phyloP scores from a whole-genome alignment of 2,329 filamentous ascomycete species.

The Mycogone perniciosa region DNA sequence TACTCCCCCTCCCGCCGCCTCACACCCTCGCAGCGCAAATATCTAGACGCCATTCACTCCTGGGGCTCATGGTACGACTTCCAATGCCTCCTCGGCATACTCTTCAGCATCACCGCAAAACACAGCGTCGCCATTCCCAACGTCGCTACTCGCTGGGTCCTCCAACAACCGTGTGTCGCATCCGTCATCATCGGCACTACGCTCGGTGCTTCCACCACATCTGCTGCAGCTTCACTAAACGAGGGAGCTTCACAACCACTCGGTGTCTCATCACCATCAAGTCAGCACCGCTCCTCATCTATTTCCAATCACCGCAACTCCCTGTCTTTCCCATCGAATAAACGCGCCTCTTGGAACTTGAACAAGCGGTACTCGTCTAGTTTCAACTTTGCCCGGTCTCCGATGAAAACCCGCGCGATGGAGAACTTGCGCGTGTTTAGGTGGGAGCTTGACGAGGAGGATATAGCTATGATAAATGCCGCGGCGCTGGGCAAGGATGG shows the following conservation, averaged over 20 bases:
- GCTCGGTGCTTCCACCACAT: constrained; percentile 17
- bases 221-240: too few relatives aligned
- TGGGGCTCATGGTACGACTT: constrained; percentile 44
- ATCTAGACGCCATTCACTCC: constrained; percentile 24
- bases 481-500: constrained; percentile 13
- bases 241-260: too few relatives aligned
- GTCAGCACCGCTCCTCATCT: not conserved
- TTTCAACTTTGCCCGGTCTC: not conserved
- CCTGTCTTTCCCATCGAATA: not conserved
- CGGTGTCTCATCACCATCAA: not conserved
- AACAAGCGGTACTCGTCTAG: not conserved
- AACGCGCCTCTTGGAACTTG: not conserved
- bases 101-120: constrained; percentile 33
- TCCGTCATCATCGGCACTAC: constrained; percentile 43
- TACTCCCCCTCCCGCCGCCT: constrained; percentile 24
- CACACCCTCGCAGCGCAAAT: constrained; percentile 30
- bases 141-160: constrained; percentile 42
- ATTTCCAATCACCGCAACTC: not conserved
- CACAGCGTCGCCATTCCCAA: constrained; percentile 36
- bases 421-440: constrained; percentile 20
- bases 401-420: constrained; percentile 10
- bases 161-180: constrained; percentile 41
- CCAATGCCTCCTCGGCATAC: constrained; percentile 34
- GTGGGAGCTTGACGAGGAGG: constrained; percentile 16
- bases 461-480: constrained; percentile 21